Conservation (phyloP, 306 rosid species). For the Quercus aquifolioides region DNA sequence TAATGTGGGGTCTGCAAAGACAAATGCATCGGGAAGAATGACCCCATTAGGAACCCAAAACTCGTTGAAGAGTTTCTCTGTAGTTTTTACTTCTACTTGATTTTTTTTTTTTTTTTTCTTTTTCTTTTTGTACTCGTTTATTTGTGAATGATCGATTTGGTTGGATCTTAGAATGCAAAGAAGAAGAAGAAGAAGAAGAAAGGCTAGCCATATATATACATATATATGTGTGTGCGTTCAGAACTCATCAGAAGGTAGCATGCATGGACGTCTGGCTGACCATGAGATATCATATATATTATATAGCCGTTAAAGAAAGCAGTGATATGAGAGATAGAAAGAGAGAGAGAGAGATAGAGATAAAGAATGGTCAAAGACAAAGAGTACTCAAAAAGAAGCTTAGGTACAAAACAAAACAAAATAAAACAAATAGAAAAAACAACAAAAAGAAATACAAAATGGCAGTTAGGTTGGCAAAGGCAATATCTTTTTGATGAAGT, state of each 20-base stretch:
- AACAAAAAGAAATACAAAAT: slow-evolving; percentile 5
- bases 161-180: neutral
- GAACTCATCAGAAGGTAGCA: neutral
- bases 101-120: neutral
- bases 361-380: too few relatives aligned
- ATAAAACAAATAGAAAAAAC: too few relatives aligned
- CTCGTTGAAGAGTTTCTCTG: neutral
- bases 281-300: neutral
- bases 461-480: slow-evolving; percentile 7
- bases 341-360: neutral
- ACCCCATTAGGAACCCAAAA: neutral
- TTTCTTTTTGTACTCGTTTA: too few relatives aligned
- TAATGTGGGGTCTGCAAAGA: slow-evolving; percentile 1
- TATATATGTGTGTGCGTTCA: neutral
- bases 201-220: neutral
- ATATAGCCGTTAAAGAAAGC: neutral
- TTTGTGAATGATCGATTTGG: neutral
- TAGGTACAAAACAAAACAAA: neutral
- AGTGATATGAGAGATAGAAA: neutral
- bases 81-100: neutral
- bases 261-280: neutral
- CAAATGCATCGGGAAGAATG: neutral
- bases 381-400: neutral
- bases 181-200: neutral
- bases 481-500: neutral